Percentiles rank a stretch among this genome's conserved stretches.
phyloP scores from a whole-genome alignment of 2,329 filamentous ascomycete genomes.

The Echinosphaeria canescens region DNA sequence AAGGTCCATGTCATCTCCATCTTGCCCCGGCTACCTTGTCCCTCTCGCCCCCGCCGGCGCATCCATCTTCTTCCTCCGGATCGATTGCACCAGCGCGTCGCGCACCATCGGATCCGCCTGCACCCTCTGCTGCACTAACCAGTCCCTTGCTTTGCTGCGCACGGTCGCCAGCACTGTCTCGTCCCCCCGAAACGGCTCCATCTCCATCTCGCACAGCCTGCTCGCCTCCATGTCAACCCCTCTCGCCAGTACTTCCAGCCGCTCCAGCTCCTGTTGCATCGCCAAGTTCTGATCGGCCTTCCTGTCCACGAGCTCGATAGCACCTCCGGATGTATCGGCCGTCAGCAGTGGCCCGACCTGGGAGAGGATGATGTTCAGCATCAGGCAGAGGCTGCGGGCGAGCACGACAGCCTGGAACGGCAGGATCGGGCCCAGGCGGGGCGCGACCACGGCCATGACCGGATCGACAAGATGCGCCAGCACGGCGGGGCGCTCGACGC shows the following conservation, averaged over 20 bases:
- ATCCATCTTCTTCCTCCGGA: conserved; percentile 38
- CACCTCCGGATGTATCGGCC: conserved; percentile 16
- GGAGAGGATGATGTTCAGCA: conserved; percentile 62
- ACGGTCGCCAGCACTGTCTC: conserved; percentile 38
- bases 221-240: conserved; percentile 46
- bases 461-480: conserved; percentile 12
- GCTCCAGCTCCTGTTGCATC: conserved; percentile 36
- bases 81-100: conserved; percentile 49
- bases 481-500: conserved; percentile 24
- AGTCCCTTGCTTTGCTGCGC: conserved; percentile 57
- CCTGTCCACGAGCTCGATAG: conserved; percentile 5
- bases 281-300: conserved; percentile 23
- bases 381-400: conserved; percentile 54
- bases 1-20: too few relatives aligned
- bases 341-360: conserved; percentile 53
- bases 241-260: conserved; percentile 37
- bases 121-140: conserved; percentile 73
- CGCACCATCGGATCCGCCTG: conserved; percentile 61
- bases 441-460: conserved; percentile 12
- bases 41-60: conserved; percentile 39
- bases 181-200: conserved; percentile 65
- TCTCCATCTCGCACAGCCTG: conserved; percentile 53
- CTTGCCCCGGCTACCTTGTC: too few relatives aligned
- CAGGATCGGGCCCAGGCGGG: conserved; percentile 38
- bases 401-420: conserved; percentile 71